Evolutionary conservation across 2,329 filamentous ascomycete species (phyloP).

Genomic region (Xylaria sp.): DNA sequence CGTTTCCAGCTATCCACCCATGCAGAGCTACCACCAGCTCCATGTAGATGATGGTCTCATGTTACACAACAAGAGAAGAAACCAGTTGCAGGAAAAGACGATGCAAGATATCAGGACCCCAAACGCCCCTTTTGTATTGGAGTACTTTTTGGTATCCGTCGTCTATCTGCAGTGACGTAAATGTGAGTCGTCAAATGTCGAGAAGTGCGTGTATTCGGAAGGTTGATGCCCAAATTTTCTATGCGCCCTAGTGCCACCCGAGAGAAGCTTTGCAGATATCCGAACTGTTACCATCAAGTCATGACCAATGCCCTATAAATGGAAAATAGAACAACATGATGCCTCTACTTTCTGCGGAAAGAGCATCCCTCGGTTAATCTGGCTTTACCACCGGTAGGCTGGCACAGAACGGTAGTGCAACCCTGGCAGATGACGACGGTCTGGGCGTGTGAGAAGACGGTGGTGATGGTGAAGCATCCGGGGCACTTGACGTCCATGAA

Average conservation of each 20-base stretch:
- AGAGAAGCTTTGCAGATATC: conserved; percentile 66
- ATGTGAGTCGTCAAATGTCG: conserved; percentile 51
- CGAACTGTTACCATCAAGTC: conserved; percentile 66
- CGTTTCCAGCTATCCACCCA: conserved; percentile 69
- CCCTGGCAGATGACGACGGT: conserved; percentile 99
- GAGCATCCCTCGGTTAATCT: conserved; percentile 99
- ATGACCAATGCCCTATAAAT: conserved; percentile 59
- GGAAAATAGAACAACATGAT: conserved; percentile 57
- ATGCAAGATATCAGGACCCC: conserved; percentile 87
- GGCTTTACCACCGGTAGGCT: conserved; percentile 99
- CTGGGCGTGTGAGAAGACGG: conserved; percentile 99
- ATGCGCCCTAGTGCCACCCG: conserved; percentile 61
- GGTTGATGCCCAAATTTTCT: conserved; percentile 53
- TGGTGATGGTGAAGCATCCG: conserved; percentile 99
- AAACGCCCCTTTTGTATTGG: conserved; percentile 74
- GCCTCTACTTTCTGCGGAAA: conserved; percentile 99
- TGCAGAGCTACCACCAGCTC: conserved; percentile 58
- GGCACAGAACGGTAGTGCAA: conserved; percentile 99
- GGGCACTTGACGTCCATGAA: conserved; percentile 99
- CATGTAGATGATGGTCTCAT: conserved; percentile 54
- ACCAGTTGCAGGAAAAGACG: conserved; percentile 57
- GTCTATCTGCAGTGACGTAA: conserved; percentile 74
- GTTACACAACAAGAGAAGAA: conserved; percentile 57
- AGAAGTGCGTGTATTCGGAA: conserved; percentile 49
- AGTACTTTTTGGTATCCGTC: conserved; percentile 71